Evolutionary conservation across 371 early-diverging fungal species (phyloP), one percentile per base, ranked within the genome.

Genomic region (Mortierella sp.): DNA sequence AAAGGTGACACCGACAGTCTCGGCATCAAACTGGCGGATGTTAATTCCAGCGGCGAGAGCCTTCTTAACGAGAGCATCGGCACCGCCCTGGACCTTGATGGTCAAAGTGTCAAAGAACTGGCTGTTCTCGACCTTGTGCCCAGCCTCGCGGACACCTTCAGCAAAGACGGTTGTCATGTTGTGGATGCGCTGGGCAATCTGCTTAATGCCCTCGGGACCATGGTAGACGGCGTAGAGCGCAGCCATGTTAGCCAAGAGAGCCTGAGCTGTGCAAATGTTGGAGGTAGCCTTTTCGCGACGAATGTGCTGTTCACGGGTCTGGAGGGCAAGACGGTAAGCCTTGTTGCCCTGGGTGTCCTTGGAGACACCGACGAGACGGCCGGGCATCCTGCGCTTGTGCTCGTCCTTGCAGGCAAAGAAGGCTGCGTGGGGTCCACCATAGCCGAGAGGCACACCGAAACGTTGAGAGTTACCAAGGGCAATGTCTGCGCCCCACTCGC

Each of bases 351-450:
- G 76, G 51, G 91, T 87, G 78, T 98, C 99, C 75, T 94, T 94
- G 47, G 97, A 96, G 17, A 97, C 94, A 69, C 99, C 99, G 48
- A 98, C 92, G 55, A 98, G 82, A 57, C 99, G 90, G 49, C 99
- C 99, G 21, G 99, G 98, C 82, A 98, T 93, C 53, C 93, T 89
- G 53, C 99, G 93, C 88, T 96, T 96, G 79, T 94, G 93, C 37
- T 87, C 92, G 24, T 96, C 93, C 79, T 90, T 90, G 69, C 93
- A 92, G 57, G 99, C 96, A 79, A 98, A 97, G 87, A 97, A 98
- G 30, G 99, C 99, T 7, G 99, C 99, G 78, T 97, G 98, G n/a
- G 99, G 99, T 51, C 99, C 99, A 79, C 99, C 99, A 80, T 94
- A 97, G 41, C 99, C 99, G 48, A 98, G 87, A 4, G 98, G 97